Evolutionary conservation across 169 alveolate species (phyloP).

Genomic region (Cryptosporidium tyzzeri): DNA sequence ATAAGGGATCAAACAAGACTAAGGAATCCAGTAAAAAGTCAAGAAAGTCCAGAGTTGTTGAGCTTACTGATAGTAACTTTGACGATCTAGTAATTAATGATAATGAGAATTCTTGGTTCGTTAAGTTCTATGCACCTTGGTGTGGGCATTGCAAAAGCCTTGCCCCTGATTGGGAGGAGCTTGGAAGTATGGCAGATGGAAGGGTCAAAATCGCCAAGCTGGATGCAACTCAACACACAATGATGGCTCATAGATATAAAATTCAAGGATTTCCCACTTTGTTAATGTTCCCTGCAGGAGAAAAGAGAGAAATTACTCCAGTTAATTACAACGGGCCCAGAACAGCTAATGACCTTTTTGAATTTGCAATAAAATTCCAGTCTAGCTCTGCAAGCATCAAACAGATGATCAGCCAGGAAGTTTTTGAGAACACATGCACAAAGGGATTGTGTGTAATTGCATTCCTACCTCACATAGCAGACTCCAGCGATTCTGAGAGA

Average conservation of each 20-base stretch:
- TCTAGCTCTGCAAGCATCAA: slow-evolving; percentile 83
- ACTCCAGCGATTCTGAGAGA: slow-evolving; percentile 86
- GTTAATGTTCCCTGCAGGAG: slow-evolving; percentile 91
- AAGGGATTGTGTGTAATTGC: slow-evolving; percentile 89
- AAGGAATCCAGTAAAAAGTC: slow-evolving; percentile 70
- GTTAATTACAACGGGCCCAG: slow-evolving; percentile 87
- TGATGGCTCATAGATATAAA: slow-evolving; percentile 82
- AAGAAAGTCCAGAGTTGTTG: slow-evolving; percentile 78
- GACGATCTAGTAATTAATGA: slow-evolving; percentile 81
- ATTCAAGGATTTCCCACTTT: slow-evolving; percentile 97
- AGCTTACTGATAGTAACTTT: slow-evolving; percentile 82
- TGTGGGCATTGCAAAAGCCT: slow-evolving; percentile 97
- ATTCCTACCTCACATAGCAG: slow-evolving; percentile 91
- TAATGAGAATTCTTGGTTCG: slow-evolving; percentile 83
- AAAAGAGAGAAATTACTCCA: slow-evolving; percentile 88
- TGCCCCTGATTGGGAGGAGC: slow-evolving; percentile 95
- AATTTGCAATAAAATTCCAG: slow-evolving; percentile 84
- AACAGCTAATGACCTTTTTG: slow-evolving; percentile 86
- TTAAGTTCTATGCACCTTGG: slow-evolving; percentile 96
- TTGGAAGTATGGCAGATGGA: slow-evolving; percentile 89
- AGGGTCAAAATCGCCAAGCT: slow-evolving; percentile 84
- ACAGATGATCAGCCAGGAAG: slow-evolving; percentile 78
- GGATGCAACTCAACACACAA: slow-evolving; percentile 85
- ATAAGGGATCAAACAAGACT: slow-evolving; percentile 75
- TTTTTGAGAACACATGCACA: slow-evolving; percentile 83